Base-by-base conservation (phyloP, 257 asterid species). In the Nicotiana tabacum region DNA sequence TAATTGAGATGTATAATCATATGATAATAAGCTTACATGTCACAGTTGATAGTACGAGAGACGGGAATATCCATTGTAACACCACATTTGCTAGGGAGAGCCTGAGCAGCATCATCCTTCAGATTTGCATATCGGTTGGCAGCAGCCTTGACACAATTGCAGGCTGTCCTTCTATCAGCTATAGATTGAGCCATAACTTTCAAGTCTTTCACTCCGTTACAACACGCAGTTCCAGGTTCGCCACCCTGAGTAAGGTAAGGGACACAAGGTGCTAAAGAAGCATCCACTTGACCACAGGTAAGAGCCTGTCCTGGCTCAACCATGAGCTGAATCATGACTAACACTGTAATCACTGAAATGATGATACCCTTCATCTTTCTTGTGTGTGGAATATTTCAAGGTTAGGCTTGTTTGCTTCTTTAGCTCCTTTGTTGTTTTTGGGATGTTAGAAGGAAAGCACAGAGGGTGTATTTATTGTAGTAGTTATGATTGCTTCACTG, bases 101-200 rank as follows among this genome's bases (percentile, higher is more conserved):
- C 77, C 84, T 82, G 89, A 2, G 90, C 92, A 1, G 85, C 86
- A 11, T 57, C 85, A 55, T 89, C 91, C 83, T 85, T 82, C 84
- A 89, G 67, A 80, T 83, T 87, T 0, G 82, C 55, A 5, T 72
- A 82, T 2, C 74, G 82, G 46, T 12, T 58, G 9, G 90, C 91
- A 3, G 90, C 92, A 0, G 77, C 82, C 83, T 89, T 88, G 10
- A 88, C 83, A 43, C 92, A 90, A 64, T 32, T 16, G 60, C 92
- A 90, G 0, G 78, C 56, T 6, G 72, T 65, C 84, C 85, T 77
- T 76, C 83, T 88, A 81, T 85, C 90, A 0, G 68, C 69, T 0
- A 81, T 77, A 32, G 84, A 78, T 66, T 69, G 78, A 6, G 86
- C 85, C 88, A 83, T 61, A 0, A 18, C 90, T 18, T 86, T 85